A percentile compares a stretch with the other conserved stretches of the same genome.
Evolutionary conservation across 768 basidiomycete genomes (phyloP).

Genomic region (Trametes cubensis): DNA sequence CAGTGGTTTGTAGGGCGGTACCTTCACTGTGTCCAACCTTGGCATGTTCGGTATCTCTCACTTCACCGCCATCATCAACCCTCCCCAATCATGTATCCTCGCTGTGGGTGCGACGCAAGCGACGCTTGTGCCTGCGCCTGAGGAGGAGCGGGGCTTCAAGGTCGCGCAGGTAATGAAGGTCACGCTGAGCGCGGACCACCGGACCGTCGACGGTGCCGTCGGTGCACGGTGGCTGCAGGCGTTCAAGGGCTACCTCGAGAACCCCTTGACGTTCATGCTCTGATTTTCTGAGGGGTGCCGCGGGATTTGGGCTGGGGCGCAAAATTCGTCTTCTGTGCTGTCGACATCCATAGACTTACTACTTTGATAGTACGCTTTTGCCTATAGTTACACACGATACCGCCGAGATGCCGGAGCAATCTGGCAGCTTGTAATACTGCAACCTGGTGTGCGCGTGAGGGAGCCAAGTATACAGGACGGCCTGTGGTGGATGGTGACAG

Average conservation of each 20-base stretch:
- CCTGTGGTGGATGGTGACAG: too few species aligned
- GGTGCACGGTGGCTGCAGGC: slow-evolving; percentile 90
- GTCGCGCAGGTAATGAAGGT: slow-evolving; percentile 91
- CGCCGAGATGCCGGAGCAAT: slow-evolving; percentile 21
- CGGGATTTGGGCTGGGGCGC: slow-evolving; percentile 6
- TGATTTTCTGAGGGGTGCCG: slow-evolving; percentile 42
- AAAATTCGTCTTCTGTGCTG: slow-evolving; percentile 15
- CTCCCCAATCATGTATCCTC: slow-evolving; percentile 96
- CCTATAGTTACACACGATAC: slow-evolving; percentile 26
- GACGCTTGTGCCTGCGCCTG: slow-evolving; percentile 84
- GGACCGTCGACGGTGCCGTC: slow-evolving; percentile 95
- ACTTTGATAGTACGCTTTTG: slow-evolving; percentile 22
- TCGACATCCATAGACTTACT: slow-evolving; percentile 25
- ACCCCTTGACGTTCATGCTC: slow-evolving; percentile 96
- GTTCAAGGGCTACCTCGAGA: slow-evolving; percentile 96
- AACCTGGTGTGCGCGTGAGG: too few species aligned
- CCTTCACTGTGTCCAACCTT: slow-evolving; percentile 98
- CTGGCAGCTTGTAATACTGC: slow-evolving; percentile 24
- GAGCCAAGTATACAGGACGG: too few species aligned
- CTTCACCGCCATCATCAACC: slow-evolving; percentile 99
- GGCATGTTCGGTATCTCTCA: slow-evolving; percentile 96
- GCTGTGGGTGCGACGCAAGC: slow-evolving; percentile 88
- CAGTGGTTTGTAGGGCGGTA: slow-evolving; percentile 69
- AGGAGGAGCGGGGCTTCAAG: slow-evolving; percentile 95
- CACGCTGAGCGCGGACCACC: slow-evolving; percentile 92